Percentiles rank a stretch among this genome's conserved stretches.
phyloP scores from a whole-genome alignment of 75 land plant genomes.

The Cunninghamia lanceolata region DNA sequence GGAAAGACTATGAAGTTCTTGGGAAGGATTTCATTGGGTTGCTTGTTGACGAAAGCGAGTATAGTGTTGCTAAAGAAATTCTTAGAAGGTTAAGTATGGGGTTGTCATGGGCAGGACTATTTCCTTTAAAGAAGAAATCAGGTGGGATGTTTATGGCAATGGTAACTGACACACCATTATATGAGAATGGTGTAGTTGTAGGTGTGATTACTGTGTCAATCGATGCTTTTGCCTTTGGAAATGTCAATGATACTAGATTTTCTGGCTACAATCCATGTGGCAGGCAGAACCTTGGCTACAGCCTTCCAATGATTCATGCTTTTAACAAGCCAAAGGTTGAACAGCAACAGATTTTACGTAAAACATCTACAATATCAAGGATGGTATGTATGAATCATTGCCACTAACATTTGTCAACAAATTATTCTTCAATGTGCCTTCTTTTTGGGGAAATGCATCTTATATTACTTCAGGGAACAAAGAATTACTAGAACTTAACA shows the following conservation, averaged over 20 bases:
- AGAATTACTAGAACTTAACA: too few species aligned
- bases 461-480: neutral
- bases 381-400: neutral
- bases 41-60: constrained; percentile 28
- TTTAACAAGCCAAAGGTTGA: neutral
- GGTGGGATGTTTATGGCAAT: constrained; percentile 59
- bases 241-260: neutral
- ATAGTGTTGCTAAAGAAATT: constrained; percentile 13
- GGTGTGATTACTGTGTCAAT: constrained; percentile 49
- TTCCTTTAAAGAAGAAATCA: constrained; percentile 55
- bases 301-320: neutral
- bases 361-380: neutral
- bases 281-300: neutral
- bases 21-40: constrained; percentile 43
- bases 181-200: constrained; percentile 60
- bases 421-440: neutral
- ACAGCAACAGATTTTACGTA: neutral
- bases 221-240: neutral
- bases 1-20: constrained; percentile 62
- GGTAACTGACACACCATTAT: constrained; percentile 57
- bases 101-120: constrained; percentile 72
- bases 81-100: constrained; percentile 37
- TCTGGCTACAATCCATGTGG: neutral
- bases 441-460: neutral
- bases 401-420: neutral